Conservation (phyloP, 164 flowering plant genomes). For the Macadamia tetraphylla region DNA sequence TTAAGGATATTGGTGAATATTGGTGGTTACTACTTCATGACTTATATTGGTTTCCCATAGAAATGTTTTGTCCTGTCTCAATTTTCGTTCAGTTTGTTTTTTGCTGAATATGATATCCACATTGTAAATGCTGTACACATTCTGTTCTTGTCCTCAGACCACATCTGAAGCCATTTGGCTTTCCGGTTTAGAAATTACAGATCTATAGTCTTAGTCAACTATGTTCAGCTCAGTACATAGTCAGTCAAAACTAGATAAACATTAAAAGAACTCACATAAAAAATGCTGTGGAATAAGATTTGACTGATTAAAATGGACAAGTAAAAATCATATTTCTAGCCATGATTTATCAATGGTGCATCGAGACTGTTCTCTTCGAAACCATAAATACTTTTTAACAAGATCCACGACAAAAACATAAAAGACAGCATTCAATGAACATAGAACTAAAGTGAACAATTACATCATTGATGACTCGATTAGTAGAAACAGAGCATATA, state of each 20-base stretch:
- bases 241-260: neutral
- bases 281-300: neutral
- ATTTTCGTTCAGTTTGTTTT: no score
- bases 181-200: no score
- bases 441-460: neutral
- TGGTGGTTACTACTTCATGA: no score
- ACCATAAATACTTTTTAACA: neutral
- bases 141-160: no score
- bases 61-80: no score
- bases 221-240: neutral
- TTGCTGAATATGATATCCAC: no score
- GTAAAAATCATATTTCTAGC: neutral
- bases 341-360: neutral
- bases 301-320: neutral
- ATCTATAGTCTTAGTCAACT: no score
- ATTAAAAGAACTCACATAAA: neutral
- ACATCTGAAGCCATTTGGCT: no score
- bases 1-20: no score
- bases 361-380: neutral
- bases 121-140: no score
- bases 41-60: no score
- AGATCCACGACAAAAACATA: neutral
- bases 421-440: neutral
- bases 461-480: neutral
- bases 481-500: neutral